A percentile compares a stretch with the other conserved stretches of the same genome.
Conservation (phyloP, 495 filamentous ascomycete genomes). For the Tricharina praecox region DNA sequence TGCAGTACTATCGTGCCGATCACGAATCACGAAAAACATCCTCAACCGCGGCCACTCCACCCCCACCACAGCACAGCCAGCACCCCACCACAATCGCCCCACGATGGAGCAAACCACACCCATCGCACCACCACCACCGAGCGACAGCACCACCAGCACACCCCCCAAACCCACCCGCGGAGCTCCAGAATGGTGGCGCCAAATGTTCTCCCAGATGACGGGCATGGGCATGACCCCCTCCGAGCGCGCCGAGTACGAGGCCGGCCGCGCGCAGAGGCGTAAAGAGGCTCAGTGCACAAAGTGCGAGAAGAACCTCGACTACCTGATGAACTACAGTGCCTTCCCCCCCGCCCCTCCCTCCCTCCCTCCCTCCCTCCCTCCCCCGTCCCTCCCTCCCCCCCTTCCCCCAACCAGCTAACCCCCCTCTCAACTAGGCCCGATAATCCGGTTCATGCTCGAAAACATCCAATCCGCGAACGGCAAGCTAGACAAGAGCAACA, state of each 20-base stretch:
- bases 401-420: too few species aligned
- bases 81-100: too few species aligned
- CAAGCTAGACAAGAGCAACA: constrained; percentile 51
- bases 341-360: too few species aligned
- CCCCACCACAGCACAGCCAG: too few species aligned
- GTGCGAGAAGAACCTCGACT: constrained; percentile 65
- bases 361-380: too few species aligned
- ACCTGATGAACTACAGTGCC: constrained; percentile 61
- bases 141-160: constrained; percentile 3
- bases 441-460: constrained; percentile 65
- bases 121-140: constrained; percentile 2
- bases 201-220: constrained; percentile 60
- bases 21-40: too few species aligned
- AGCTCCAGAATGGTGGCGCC: constrained; percentile 42
- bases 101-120: constrained; percentile 9
- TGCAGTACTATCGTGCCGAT: too few species aligned
- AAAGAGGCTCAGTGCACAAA: constrained; percentile 55
- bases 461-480: constrained; percentile 64
- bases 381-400: too few species aligned
- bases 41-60: too few species aligned
- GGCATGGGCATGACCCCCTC: constrained; percentile 47
- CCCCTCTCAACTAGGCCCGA: constrained; percentile 38
- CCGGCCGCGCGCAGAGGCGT: constrained; percentile 46
- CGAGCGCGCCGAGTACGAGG: constrained; percentile 52
- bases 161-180: constrained; percentile 27